Percentiles rank a stretch among this genome's conserved stretches.
Evolutionary conservation across 768 basidiomycete species (phyloP).

Genomic region (Leccinum broughii): DNA sequence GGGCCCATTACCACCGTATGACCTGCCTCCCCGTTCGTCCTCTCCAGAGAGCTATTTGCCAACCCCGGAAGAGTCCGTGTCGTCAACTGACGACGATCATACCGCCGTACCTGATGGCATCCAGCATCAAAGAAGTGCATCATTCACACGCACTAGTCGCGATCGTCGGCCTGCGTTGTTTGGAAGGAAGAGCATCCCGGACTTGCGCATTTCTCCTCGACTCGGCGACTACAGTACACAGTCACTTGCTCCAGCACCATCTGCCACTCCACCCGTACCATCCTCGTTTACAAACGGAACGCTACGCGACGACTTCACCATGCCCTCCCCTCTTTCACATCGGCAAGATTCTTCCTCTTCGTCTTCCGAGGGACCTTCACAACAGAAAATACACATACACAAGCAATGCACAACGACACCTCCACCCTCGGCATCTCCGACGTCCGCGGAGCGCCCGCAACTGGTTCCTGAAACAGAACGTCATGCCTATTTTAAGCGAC

Average conservation of each 20-base stretch:
- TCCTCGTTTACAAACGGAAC: conserved; percentile 16
- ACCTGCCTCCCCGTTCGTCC: conserved; percentile 45
- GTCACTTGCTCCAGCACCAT: conserved; percentile 26
- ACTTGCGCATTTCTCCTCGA: conserved; percentile 58
- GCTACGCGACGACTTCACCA: conserved; percentile 32
- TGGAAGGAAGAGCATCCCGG: conserved; percentile 85
- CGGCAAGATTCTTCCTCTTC: conserved; percentile 50
- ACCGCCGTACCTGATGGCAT: conserved; percentile 27
- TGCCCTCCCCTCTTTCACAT: conserved; percentile 41
- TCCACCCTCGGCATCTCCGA: conserved; percentile 40
- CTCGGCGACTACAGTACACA: conserved; percentile 35
- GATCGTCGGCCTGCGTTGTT: conserved; percentile 40
- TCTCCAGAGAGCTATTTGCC: conserved; percentile 57
- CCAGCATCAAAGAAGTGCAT: conserved; percentile 52
- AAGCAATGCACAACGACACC: conserved; percentile 32
- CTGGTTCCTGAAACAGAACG: conserved; percentile 69
- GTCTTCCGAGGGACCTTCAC: conserved; percentile 31
- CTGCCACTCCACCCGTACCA: conserved; percentile 6
- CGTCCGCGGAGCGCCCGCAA: conserved; percentile 35
- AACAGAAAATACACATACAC: conserved; percentile 23
- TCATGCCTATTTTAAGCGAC: conserved; percentile 92
- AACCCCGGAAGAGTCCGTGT: conserved; percentile 56
- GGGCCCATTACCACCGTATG: conserved; percentile 43
- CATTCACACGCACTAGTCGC: conserved; percentile 43
- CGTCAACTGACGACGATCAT: conserved; percentile 47